Base-by-base conservation (phyloP, 768 basidiomycete species). In the Tricholoma hemisulphureum region DNA sequence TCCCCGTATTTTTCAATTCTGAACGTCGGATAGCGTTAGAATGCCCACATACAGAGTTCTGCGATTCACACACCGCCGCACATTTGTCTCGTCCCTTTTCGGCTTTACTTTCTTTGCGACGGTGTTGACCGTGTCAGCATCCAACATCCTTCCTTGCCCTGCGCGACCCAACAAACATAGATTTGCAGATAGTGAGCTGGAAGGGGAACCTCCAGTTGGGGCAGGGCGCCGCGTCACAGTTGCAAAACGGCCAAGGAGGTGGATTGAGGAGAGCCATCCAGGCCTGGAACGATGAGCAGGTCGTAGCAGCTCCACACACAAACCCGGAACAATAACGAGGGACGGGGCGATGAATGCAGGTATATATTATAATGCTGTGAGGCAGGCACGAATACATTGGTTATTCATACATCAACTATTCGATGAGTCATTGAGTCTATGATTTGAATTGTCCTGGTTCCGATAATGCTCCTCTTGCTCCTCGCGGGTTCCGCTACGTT, bases 71-170 rank as follows among this genome's bases (percentile, higher is more conserved):
- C 84, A 84, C 69, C 83, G 84, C 52, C 89, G 91, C 69, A 83
- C 82, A 63, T 80, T 91, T 75, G 77, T 91, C 60, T 85, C 92
- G 7, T 83, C 87, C 31, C 84, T 93, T 61, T 94, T 94, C 69
- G 86, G 83, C 65, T 72, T 90, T 65, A 93, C 91, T 3, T 91
- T 90, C 71, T 73, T 91, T 69, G 89, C 88, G 23, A 82, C 89
- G 16, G 80, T 93, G 58, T 61, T 90, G 60, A 93, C 91, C 53
- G 91, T 94, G 16, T 87, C 88, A 11, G 89, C 88, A 21, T 91
- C 91, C 20, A 84, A 82, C 67, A 76, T 92, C 37, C 75, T 93
- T 29, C 91, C 91, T 53, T 93, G 92, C 65, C 91, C 91, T 7
- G 89, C 84, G n/a, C 82, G 84, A 53, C 74, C 78, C 41, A 74